These are phyloP conservation scores for Ophiostoma sp. DNA, from an alignment of 2,329 filamentous ascomycete genomes.

Conservation along the genomic window DNA sequence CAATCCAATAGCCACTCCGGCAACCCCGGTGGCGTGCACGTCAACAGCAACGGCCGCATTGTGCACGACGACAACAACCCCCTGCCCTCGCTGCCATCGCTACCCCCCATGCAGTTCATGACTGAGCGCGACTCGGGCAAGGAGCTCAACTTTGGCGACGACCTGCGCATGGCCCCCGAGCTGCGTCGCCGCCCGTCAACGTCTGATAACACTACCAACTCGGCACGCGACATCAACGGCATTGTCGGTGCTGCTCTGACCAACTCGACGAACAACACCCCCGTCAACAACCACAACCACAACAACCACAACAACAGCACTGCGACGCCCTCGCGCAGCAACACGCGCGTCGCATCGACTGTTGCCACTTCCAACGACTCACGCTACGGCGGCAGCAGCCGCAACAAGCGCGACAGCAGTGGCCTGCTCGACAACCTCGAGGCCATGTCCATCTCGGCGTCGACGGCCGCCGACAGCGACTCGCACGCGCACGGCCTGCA, in stretches of 20 bases:
- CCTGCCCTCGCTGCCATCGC: conserved; percentile 22
- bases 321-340: conserved; percentile 13
- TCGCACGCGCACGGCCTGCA: conserved; percentile 28
- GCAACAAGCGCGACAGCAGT: conserved; percentile 8
- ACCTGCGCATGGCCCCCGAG: conserved; percentile 26
- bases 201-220: conserved; percentile 29
- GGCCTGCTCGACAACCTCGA: conserved; percentile 24
- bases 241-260: conserved; percentile 22
- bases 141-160: conserved; percentile 25
- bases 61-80: conserved; percentile 22
- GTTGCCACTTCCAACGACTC: conserved; percentile 24
- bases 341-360: conserved; percentile 23
- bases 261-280: background rate
- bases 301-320: too few species aligned
- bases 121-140: conserved; percentile 26
- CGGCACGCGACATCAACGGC: conserved; percentile 22
- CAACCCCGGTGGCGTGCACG: conserved; percentile 15
- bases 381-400: conserved; percentile 17
- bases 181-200: conserved; percentile 30
- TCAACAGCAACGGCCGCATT: conserved; percentile 14
- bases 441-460: conserved; percentile 25
- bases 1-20: background rate
- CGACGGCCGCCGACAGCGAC: conserved; percentile 30
- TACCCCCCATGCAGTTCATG: conserved; percentile 27
- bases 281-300: background rate